A percentile compares a stretch with the other conserved stretches of the same genome.
Evolutionary conservation across 306 rosid genomes (phyloP).

Genomic region (Sophora flavescens): DNA sequence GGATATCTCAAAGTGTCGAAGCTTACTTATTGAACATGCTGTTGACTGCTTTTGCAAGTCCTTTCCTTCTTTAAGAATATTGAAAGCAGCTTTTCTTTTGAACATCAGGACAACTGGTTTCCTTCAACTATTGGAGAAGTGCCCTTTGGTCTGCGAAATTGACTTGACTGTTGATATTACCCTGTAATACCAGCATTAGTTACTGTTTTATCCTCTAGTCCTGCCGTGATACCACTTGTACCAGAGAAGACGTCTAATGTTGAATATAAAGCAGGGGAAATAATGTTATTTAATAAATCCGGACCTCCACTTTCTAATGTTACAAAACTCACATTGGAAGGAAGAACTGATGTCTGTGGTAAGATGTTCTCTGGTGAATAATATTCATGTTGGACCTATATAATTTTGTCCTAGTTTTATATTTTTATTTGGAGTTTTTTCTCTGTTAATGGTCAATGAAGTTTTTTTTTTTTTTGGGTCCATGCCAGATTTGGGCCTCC

Average conservation of each 20-base stretch:
- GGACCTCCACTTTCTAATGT: constrained; percentile 55
- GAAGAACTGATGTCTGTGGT: constrained; percentile 79
- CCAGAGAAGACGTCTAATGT: constrained; percentile 49
- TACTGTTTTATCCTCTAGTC: constrained; percentile 55
- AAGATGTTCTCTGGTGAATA: constrained; percentile 51
- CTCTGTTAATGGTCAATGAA: constrained; percentile 8
- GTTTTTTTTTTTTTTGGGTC: constrained; percentile 10
- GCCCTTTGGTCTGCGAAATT: constrained; percentile 64
- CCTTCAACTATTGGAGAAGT: constrained; percentile 60
- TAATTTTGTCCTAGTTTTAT: constrained; percentile 7
- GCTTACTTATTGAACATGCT: constrained; percentile 64
- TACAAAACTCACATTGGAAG: constrained; percentile 76
- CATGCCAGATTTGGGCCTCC: constrained; percentile 70
- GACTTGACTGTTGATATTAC: constrained; percentile 75
- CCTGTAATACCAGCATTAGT: constrained; percentile 64
- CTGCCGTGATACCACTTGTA: constrained; percentile 39
- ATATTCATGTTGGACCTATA: constrained; percentile 2
- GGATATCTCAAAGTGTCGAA: constrained; percentile 78
- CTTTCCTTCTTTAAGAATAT: constrained; percentile 70
- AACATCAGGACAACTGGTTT: constrained; percentile 54
- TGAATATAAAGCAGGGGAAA: constrained; percentile 42
- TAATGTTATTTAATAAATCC: constrained; percentile 45
- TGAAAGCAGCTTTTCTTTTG: constrained; percentile 74
- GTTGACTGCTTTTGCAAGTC: constrained; percentile 68
- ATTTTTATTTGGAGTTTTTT: not conserved